Percentiles rank a stretch among this genome's conserved stretches.
Conservation (phyloP, 768 basidiomycete species). For the Suillus subalutaceus region DNA sequence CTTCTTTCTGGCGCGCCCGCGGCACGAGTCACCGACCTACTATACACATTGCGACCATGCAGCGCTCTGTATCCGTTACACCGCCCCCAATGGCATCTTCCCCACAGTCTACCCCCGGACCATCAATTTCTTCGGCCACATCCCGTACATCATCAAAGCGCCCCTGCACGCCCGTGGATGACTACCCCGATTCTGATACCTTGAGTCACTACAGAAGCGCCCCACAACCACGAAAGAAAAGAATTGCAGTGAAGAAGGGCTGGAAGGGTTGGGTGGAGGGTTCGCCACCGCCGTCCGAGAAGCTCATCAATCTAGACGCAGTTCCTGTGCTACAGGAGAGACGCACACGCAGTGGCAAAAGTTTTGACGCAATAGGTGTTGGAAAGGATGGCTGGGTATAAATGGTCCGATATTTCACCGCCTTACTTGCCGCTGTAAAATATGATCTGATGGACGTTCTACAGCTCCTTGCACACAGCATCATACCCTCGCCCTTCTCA, state of each 20-base stretch:
- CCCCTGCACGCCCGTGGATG: conserved; percentile 73
- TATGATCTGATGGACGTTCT: neutral
- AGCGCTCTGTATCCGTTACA: conserved; percentile 74
- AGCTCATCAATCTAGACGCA: conserved; percentile 79
- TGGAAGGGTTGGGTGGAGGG: conserved; percentile 95
- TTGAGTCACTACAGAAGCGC: neutral
- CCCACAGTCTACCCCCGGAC: conserved; percentile 74
- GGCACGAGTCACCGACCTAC: conserved; percentile 47
- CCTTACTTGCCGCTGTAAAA: conserved; percentile 13
- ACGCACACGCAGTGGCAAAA: conserved; percentile 82
- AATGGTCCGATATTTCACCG: conserved; percentile 42
- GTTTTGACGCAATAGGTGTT: conserved; percentile 80
- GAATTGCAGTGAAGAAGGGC: conserved; percentile 70
- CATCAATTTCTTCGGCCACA: conserved; percentile 71
- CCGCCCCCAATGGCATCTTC: conserved; percentile 70
- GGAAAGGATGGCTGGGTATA: conserved; percentile 80
- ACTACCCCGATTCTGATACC: conserved; percentile 27
- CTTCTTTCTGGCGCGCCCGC: conserved; percentile 68
- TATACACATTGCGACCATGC: conserved; percentile 70
- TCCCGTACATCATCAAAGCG: conserved; percentile 82
- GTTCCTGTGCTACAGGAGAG: conserved; percentile 73
- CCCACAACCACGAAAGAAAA: conserved; percentile 57
- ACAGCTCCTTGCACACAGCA: neutral
- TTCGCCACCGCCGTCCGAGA: conserved; percentile 77
- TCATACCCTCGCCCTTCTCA: neutral